Conservation (phyloP, 441 rosid genomes). For the Adansonia gregorii region DNA sequence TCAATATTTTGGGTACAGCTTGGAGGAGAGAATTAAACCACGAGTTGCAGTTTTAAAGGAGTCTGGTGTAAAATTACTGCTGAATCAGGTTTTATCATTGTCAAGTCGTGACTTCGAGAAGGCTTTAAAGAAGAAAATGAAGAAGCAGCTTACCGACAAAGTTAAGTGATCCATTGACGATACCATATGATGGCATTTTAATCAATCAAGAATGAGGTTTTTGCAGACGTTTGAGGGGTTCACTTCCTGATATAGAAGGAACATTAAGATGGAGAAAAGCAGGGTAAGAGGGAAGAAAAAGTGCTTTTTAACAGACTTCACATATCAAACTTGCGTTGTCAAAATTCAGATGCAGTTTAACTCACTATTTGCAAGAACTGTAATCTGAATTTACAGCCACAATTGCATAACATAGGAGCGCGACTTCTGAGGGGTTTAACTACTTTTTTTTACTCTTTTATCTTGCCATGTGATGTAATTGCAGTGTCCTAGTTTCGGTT, state of each 20-base stretch:
- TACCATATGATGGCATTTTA: neutral
- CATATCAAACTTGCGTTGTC: neutral
- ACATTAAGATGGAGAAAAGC: neutral
- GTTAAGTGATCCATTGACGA: slow-evolving; percentile 10
- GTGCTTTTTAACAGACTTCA: neutral
- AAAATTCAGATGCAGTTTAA: neutral
- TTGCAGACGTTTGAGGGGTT: neutral
- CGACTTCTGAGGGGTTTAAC: neutral
- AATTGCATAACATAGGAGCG: neutral
- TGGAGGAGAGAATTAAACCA: slow-evolving; percentile 74
- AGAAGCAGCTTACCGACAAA: slow-evolving; percentile 39
- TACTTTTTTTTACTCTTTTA: neutral
- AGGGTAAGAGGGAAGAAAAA: neutral
- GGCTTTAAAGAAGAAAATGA: slow-evolving; percentile 58
- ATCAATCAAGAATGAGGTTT: neutral
- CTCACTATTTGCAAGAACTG: neutral
- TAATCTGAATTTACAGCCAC: neutral
- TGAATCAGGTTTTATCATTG: slow-evolving; percentile 69
- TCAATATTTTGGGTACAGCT: slow-evolving; percentile 76
- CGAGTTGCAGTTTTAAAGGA: slow-evolving; percentile 60
- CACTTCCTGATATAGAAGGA: neutral
- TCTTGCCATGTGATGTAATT: neutral
- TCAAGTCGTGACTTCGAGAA: slow-evolving; percentile 53
- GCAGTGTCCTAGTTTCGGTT: neutral
- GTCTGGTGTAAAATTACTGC: slow-evolving; percentile 55